These are phyloP conservation scores for Kokia cookei DNA, from an alignment of 441 rosid species.

Conservation along the genomic window DNA sequence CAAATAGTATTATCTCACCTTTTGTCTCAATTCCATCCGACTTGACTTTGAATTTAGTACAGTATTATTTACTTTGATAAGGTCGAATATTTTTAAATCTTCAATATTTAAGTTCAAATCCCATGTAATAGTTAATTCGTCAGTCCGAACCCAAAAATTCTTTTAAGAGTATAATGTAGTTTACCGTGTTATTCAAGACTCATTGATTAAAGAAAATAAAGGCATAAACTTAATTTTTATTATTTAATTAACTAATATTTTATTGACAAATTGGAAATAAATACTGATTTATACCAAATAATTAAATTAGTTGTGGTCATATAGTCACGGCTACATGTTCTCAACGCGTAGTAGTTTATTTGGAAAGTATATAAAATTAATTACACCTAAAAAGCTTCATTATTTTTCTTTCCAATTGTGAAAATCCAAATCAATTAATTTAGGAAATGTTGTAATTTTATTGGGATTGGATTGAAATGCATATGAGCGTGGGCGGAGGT, in stretches of 20 bases:
- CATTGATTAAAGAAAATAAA: neutral
- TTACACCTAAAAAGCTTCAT: too few species aligned
- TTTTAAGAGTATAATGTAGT: too few species aligned
- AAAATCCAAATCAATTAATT: too few species aligned
- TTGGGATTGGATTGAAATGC: neutral
- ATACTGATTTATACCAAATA: too few species aligned
- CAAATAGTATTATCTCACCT: neutral
- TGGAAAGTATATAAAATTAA: neutral
- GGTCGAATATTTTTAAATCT: neutral
- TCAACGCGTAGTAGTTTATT: neutral
- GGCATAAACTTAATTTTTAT: neutral
- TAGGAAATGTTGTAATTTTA: neutral
- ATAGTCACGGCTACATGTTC: neutral
- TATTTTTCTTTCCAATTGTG: too few species aligned
- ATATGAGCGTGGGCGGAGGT: neutral
- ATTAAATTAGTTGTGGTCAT: too few species aligned
- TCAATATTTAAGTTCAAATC: too few species aligned
- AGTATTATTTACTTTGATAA: neutral
- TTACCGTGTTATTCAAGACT: neutral
- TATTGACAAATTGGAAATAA: too few species aligned
- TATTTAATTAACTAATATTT: too few species aligned
- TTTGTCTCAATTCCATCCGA: neutral
- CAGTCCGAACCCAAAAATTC: too few species aligned
- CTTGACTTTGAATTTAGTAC: too few species aligned
- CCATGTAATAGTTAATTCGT: too few species aligned